Conservation (phyloP, 2,329 filamentous ascomycete species). For the Colletotrichum sidae region DNA sequence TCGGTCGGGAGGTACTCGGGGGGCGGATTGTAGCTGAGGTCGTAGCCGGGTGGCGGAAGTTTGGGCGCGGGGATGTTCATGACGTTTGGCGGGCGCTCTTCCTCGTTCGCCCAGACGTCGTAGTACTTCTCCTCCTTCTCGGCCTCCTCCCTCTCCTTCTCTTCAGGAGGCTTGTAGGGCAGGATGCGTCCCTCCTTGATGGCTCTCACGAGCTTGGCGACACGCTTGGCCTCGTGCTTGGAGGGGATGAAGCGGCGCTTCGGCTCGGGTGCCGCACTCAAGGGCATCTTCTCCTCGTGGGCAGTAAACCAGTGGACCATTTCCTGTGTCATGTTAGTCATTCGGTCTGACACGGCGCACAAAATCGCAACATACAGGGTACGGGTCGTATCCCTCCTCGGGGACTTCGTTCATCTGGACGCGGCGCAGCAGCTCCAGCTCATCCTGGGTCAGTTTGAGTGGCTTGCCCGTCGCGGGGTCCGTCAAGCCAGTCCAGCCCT, state of each 20-base stretch:
- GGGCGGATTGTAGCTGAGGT: slow-evolving; percentile 96
- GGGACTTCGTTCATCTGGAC: slow-evolving; percentile 91
- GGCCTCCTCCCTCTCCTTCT: slow-evolving; percentile 75
- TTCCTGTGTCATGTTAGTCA: slow-evolving; percentile 61
- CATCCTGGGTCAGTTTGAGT: slow-evolving; percentile 85
- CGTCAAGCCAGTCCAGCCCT: slow-evolving; percentile 96
- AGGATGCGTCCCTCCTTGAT: slow-evolving; percentile 94
- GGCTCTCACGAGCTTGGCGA: slow-evolving; percentile 97
- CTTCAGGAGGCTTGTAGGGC: slow-evolving; percentile 84
- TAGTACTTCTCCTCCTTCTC: slow-evolving; percentile 80
- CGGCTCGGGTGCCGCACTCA: slow-evolving; percentile 94
- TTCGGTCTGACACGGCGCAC: slow-evolving; percentile 15
- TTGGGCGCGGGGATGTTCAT: slow-evolving; percentile 98
- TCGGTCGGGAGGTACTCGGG: slow-evolving; percentile 91
- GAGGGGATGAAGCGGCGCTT: slow-evolving; percentile 96
- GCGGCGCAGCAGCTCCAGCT: slow-evolving; percentile 87
- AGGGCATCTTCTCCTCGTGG: slow-evolving; percentile 90
- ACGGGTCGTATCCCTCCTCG: slow-evolving; percentile 90
- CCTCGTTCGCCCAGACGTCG: slow-evolving; percentile 96
- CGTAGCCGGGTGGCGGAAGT: slow-evolving; percentile 90
- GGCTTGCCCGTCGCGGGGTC: slow-evolving; percentile 95
- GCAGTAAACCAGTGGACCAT: slow-evolving; percentile 95
- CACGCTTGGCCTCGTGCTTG: slow-evolving; percentile 94
- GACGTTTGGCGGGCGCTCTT: slow-evolving; percentile 81
- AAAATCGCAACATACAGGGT: slow-evolving; percentile 70